Base-by-base conservation (phyloP, 192 early-diverging fungal genomes). In the Coemansia sp. region DNA sequence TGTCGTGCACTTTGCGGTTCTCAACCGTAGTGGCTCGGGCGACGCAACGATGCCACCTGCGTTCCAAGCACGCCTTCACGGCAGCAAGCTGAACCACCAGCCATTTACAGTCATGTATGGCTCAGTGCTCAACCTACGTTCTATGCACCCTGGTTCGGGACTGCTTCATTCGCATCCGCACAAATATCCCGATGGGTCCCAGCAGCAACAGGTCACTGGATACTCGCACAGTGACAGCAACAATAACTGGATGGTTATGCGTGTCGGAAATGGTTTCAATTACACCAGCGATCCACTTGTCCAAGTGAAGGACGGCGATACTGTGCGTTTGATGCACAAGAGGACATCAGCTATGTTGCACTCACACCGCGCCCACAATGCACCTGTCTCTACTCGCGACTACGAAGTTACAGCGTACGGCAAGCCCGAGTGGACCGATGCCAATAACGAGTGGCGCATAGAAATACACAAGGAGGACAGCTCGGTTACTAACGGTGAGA, bases 31-130 rank as follows among this genome's bases (percentile, higher is more conserved):
- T 76, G 96, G 96, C 0, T 91, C 96, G 22, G 96, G 96, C 41
- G 96, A 98, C 82, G 87, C 89, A 6, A 95, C 93, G 79, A 97
- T 97, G 96, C 91, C 88, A 46, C 87, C 93, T 2, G 81, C 82
- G 51, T 98, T 98, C 87, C 94, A 98, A 63, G 90, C 89, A 34
- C 89, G 89, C 9, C 87, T 98, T 7, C 63, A 78, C 9, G 95
- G 95, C 34, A 95, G 90, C 80, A 80, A 89, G 8, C 85, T 96
- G 74, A 76, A 65, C 61, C 31, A 59, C 38, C 66, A 63, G 68
- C 70, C 72, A 27, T 68, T 73, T 4, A 63, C 79, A 9, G 70
- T 75, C 29, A 69, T 54, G 41, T 68, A 70, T 62, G 67, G 54
- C 22, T 72, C 78, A 22, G 49, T 68, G 43, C 67, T 74, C 12